Base-by-base conservation (phyloP, 106 monocot species). In the Phalaenopsis equestris region DNA sequence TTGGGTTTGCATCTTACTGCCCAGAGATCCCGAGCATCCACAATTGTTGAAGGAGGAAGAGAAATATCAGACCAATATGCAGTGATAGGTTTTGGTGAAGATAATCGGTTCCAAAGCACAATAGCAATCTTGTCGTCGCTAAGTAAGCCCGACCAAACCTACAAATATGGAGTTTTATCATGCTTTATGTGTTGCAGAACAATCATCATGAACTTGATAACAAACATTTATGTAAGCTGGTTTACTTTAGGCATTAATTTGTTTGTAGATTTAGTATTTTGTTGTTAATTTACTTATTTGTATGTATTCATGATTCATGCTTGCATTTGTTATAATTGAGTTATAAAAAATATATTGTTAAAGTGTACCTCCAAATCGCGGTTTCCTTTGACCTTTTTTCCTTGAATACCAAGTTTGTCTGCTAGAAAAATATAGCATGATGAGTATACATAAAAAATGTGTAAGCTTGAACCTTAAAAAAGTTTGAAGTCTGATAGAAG, bases 121-220 rank as follows among this genome's bases (percentile, higher is more conserved):
- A 94, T 88, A 38, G 90, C 94, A 30, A 90, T 86, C 67, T 83
- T 90, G 1, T 86, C 84, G 46, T 84, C 82, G 39, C 90, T 92
- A 47, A 94, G 85, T 37, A 88, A 78, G 43, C 94, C 94, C 24
- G 94, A 81, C 91, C 91, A 94, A 58, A 94, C 91, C 94, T 94
- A 41, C 4, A 19, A 11, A 47, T 1, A 47, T 6, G 6, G 6
- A 47, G 47, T 47, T 47, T 47, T 10, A 47, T 47, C 10, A 47
- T 6, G 47, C 6, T 47, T 47, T 47, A 47, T 8, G 47, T 47
- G 47, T 47, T 47, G 47, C 1, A 47, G 47, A 8, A 47, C 47
- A 6, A 0, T 47, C 45, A 45, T 7, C 45, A 45, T 45, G 3
- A 45, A 45, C 3, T 5, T 45, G 45, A 45, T 45, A 3, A 45